phyloP scores from a whole-genome alignment of 1,139 yeast genomes.

The Magnusiomyces tetraspermus region DNA sequence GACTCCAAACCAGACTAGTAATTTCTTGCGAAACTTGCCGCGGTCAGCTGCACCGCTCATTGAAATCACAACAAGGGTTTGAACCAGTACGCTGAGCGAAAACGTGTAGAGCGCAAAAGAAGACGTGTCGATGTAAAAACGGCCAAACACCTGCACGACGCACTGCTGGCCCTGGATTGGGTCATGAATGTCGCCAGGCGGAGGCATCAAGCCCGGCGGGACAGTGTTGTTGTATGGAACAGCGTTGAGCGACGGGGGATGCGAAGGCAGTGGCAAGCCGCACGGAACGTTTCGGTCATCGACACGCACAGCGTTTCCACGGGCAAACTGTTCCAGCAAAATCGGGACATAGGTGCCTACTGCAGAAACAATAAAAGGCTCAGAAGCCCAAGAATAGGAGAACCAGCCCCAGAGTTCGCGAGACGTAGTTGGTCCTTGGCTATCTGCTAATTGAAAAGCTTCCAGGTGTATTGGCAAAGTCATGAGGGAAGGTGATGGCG shows the following conservation, averaged over 20 bases:
- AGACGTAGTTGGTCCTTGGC: constrained; percentile 16
- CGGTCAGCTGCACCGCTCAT: constrained; percentile 60
- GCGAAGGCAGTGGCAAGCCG: constrained; percentile 16
- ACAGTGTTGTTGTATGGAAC: not conserved
- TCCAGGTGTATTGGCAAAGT: too few species aligned
- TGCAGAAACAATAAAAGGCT: constrained; percentile 64
- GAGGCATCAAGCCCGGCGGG: constrained; percentile 7
- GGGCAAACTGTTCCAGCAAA: constrained; percentile 53
- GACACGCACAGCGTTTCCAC: constrained; percentile 30
- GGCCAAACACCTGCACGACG: constrained; percentile 41
- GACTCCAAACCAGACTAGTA: constrained; percentile 46
- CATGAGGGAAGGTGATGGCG: too few species aligned
- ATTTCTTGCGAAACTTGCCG: constrained; percentile 42
- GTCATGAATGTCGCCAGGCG: constrained; percentile 15
- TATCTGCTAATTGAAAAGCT: too few species aligned
- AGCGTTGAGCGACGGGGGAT: not conserved
- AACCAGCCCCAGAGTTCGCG: constrained; percentile 32
- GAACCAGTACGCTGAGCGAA: constrained; percentile 53
- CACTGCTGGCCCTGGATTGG: constrained; percentile 27
- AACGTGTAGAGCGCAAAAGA: constrained; percentile 62
- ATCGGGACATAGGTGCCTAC: constrained; percentile 65
- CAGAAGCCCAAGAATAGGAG: constrained; percentile 57
- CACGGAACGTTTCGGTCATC: constrained; percentile 2
- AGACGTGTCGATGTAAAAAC: constrained; percentile 48
- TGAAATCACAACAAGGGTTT: constrained; percentile 54